Conservation (phyloP, 192 early-diverging fungal species). For the Entomortierella chlamydospora region DNA sequence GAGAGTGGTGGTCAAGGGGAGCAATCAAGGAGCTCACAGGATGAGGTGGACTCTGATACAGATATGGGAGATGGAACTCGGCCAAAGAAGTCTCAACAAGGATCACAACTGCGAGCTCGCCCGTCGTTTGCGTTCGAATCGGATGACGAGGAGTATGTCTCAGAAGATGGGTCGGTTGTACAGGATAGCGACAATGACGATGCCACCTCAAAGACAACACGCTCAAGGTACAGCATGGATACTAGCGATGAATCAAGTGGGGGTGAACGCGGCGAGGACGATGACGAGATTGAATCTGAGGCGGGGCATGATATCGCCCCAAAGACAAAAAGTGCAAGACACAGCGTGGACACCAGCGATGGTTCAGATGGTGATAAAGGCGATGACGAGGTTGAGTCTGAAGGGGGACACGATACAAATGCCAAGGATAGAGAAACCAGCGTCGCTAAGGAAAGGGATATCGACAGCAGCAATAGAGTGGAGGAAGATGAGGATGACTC, state of each 20-base stretch:
- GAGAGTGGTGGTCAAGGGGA: background rate
- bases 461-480: too few relatives aligned
- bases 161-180: background rate
- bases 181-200: background rate
- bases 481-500: too few relatives aligned
- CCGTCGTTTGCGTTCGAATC: slow-evolving; percentile 6
- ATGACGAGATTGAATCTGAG: background rate
- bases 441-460: too few relatives aligned
- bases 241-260: background rate
- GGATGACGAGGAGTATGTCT: background rate
- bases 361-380: background rate
- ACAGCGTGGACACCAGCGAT: too few relatives aligned
- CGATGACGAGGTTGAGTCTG: background rate
- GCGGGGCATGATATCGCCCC: too few relatives aligned
- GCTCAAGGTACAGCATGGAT: too few relatives aligned
- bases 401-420: background rate
- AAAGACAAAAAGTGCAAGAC: too few relatives aligned
- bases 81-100: too few relatives aligned
- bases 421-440: background rate
- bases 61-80: too few relatives aligned
- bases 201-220: background rate
- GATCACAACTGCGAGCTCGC: slow-evolving; percentile 1
- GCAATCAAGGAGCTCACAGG: too few relatives aligned
- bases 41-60: too few relatives aligned
- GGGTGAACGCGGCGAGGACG: background rate